Evolutionary conservation across 345 rosid species (phyloP), one percentile per base, ranked within the genome.

Genomic region (Arabidopsis arenosa): DNA sequence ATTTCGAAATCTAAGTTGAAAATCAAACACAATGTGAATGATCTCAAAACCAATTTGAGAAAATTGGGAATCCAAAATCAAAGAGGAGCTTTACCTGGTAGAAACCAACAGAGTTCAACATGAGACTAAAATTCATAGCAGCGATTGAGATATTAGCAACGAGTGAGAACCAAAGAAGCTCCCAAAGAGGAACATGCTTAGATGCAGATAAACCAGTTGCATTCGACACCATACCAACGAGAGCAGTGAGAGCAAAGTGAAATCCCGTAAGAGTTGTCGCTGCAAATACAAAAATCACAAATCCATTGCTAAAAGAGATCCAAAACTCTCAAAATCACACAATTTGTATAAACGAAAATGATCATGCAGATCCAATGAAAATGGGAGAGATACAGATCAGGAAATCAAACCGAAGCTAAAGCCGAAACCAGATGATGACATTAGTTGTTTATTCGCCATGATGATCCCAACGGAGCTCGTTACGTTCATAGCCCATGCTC

Each of bases 371-470:
- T 74, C 40, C 13, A 15, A 39, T 9, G 63, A 32, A 5, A 28
- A 67, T 28, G 30, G 1, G 55, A 8, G 9, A 54, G 59, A 61
- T 2, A 10, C 3, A 54, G 65, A 62, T 58, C 26, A 67, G 70
- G 63, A 53, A 55, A 33, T 72, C 82, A 33, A 64, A 94, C 97
- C 98, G 63, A 94, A 94, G 84, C 86, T 72, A 79, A 94, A 94
- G 80, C 79, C 87, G 72, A 83, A 92, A 53, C 98, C 97, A 59
- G 73, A 60, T 10, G 92, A 53, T 8, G 97, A 85, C 97, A 94
- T 92, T 52, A 94, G 98, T 86, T 90, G 96, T 85, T 94, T 94
- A 83, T 94, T 94, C 17, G 92, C 96, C 98, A 94, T 90, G 56
- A 92, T 94, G 66, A 94, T 88, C 51, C 97, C 96, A 47, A 94